A percentile compares a stretch with the other conserved stretches of the same genome.
phyloP scores from a whole-genome alignment of 768 basidiomycete species.

The Kwoniella europaea region DNA sequence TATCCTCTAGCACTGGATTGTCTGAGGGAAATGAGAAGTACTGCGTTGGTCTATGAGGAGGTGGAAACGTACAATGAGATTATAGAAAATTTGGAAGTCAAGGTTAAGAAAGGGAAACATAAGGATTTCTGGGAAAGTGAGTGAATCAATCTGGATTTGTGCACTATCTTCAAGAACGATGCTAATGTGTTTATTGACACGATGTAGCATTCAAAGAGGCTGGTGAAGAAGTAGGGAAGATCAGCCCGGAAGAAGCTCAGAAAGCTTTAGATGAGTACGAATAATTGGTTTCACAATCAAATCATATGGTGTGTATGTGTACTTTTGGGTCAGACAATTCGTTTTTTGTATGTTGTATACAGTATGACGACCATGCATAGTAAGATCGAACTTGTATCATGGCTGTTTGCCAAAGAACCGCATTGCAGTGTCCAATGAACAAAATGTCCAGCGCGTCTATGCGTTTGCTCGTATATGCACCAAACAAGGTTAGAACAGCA shows the following conservation, averaged over 20 bases:
- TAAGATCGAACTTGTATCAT: too few species aligned
- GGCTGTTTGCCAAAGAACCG: neutral
- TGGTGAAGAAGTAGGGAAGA: constrained; percentile 36
- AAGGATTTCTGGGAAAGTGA: constrained; percentile 55
- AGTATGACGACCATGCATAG: neutral
- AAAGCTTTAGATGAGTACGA: constrained; percentile 46
- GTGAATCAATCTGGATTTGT: constrained; percentile 8
- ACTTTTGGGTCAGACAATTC: neutral
- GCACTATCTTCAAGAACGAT: too few species aligned
- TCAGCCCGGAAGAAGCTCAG: constrained; percentile 50
- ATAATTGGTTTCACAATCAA: neutral
- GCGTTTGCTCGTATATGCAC: neutral
- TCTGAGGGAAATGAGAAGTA: constrained; percentile 69
- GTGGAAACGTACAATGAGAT: constrained; percentile 54
- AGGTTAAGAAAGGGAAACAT: constrained; percentile 47
- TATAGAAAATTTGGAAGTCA: constrained; percentile 41
- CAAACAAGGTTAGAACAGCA: neutral
- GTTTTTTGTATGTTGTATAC: neutral
- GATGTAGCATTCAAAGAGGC: constrained; percentile 48
- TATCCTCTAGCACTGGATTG: constrained; percentile 75
- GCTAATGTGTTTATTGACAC: too few species aligned
- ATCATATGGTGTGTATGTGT: neutral
- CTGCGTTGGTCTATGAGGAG: constrained; percentile 64
- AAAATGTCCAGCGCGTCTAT: neutral
- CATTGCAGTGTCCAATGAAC: neutral